Evolutionary conservation across 2,329 filamentous ascomycete species (phyloP), one percentile per base, ranked within the genome.

Genomic region (Neonectria neomacrospora): DNA sequence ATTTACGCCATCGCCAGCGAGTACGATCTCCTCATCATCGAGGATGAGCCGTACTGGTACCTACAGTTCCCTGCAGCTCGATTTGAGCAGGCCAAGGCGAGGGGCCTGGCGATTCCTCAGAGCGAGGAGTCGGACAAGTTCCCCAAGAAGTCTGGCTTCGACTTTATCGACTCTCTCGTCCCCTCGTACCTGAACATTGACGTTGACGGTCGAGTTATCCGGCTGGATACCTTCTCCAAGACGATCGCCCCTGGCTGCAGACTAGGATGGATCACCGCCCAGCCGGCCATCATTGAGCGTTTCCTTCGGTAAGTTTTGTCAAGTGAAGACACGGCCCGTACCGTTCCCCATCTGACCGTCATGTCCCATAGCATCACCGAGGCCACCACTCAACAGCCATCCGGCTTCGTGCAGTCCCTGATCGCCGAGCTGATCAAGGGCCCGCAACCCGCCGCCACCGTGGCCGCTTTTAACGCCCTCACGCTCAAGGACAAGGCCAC

Each of bases 41-140:
- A 98, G 78, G 95, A 98, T 72, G 94, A 97, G 66, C 95, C 95
- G 6, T 97, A 97, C 81, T 97, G 93, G 92, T 95, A 96, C 77
- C 84, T 98, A 9, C 95, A 97, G 76, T 97, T 88, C 78, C 93
- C 93, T 0, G 91, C 91, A 1, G 90, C 91, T 0, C 86, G 81
- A 56, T 50, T 74, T 26, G 78, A 79, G 51, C 81, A 87, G 74
- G 81, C 86, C 70, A 81, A 83, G 72, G 82, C 84, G 18, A 78
- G 83, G 41, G 76, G 76, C 55, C 68, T 76, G 37, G 78, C 73
- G 48, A 71, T 70, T 57, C 76, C 76, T 50, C 71, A 61, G 64
- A 16, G 53, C 9, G 71, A 62, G 74, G 80, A 72, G 73, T 76
- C 64, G 37, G 70, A 66, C 63, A 71, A 64, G 30, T 77, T 75